Evolutionary conservation across 2,329 filamentous ascomycete genomes (phyloP).

Genomic region (Venturia aucupariae): DNA sequence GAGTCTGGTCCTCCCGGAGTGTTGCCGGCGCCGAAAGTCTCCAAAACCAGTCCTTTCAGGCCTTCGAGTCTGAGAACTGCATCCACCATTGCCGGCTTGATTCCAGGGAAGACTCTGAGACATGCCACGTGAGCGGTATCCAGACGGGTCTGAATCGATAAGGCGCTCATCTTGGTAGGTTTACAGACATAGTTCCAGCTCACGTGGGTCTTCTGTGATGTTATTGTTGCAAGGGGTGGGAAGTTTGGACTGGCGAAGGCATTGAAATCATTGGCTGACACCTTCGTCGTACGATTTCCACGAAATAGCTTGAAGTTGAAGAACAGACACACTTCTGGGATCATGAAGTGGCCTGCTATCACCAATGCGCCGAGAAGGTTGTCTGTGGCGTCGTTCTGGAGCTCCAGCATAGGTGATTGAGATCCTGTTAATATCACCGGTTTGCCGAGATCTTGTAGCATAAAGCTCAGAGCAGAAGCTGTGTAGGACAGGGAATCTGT

Average conservation of each 20-base stretch:
- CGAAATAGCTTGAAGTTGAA: conserved; percentile 88
- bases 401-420: conserved; percentile 72
- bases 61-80: conserved; percentile 69
- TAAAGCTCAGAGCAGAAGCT: conserved; percentile 83
- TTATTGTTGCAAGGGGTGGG: conserved; percentile 70
- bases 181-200: conserved; percentile 70
- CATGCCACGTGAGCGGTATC: conserved; percentile 86
- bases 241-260: conserved; percentile 86
- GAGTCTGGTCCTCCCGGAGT: conserved; percentile 75
- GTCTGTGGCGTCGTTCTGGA: conserved; percentile 85
- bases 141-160: conserved; percentile 63
- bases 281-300: conserved; percentile 80
- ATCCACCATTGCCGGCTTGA: conserved; percentile 88
- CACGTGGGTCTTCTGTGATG: conserved; percentile 70
- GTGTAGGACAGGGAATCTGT: conserved; percentile 85
- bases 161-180: conserved; percentile 63
- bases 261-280: conserved; percentile 76
- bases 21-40: conserved; percentile 91
- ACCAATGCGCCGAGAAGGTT: conserved; percentile 83
- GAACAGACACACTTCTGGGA: conserved; percentile 87
- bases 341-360: conserved; percentile 83
- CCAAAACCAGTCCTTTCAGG: conserved; percentile 72
- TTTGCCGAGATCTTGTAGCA: conserved; percentile 85
- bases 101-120: conserved; percentile 82
- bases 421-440: conserved; percentile 72